A percentile compares a stretch with the other conserved stretches of the same genome.
These are phyloP conservation scores for Byssothecium circinans DNA, from an alignment of 2,329 filamentous ascomycete species.

Conservation along the genomic window DNA sequence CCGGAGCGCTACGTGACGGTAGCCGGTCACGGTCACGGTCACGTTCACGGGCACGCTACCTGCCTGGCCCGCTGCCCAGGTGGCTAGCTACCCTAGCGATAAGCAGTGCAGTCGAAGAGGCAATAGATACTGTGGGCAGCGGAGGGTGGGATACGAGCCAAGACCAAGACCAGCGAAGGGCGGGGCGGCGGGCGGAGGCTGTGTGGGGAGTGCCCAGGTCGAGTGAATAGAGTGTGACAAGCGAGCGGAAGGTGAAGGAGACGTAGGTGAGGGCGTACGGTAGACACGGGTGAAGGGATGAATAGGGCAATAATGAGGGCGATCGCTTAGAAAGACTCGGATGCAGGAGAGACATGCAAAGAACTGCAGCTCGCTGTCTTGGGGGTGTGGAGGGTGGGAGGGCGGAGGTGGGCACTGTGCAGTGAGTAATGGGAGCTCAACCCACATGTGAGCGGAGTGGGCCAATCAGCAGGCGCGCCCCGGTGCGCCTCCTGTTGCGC, in stretches of 20 bases:
- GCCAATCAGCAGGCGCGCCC: conserved; percentile 3
- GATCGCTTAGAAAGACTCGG: not conserved
- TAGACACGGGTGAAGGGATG: not conserved
- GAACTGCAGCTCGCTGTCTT: not conserved
- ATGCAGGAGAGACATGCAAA: not conserved
- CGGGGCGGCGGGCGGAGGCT: conserved; percentile 1
- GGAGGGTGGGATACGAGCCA: conserved; percentile 4
- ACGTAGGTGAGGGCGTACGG: not conserved
- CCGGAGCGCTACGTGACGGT: no score
- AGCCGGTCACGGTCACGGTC: no score
- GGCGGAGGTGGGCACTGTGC: not conserved
- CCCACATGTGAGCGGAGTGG: not conserved
- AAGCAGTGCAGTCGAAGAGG: no score
- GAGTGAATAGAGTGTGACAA: not conserved
- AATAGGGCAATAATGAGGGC: not conserved
- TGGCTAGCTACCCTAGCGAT: no score
- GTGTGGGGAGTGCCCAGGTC: not conserved
- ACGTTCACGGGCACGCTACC: not conserved
- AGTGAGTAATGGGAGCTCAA: not conserved
- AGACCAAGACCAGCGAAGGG: conserved; percentile 1
- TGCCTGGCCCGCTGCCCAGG: no score
- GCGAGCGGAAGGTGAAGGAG: not conserved
- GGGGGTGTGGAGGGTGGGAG: not conserved
- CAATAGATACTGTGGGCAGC: not conserved
- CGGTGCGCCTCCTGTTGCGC: conserved; percentile 5